Evolutionary conservation across 768 basidiomycete genomes (phyloP).

Genomic region (Vararia minispora): DNA sequence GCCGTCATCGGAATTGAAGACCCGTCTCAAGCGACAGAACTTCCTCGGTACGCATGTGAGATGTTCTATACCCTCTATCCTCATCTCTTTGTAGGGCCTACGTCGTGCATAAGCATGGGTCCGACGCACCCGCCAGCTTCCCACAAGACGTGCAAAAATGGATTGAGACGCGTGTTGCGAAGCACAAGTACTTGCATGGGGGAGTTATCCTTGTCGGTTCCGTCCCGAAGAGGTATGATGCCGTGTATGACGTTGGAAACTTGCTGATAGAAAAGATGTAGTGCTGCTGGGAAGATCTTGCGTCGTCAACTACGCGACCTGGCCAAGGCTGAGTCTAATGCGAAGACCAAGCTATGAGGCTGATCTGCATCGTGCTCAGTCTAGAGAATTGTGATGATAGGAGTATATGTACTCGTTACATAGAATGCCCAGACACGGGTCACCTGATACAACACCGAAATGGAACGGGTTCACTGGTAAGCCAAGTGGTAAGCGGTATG

Average conservation of each 20-base stretch:
- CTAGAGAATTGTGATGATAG: too few relatives aligned
- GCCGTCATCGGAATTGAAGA: conserved; percentile 72
- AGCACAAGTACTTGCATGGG: conserved; percentile 72
- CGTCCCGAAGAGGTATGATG: conserved; percentile 58
- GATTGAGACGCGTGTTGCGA: conserved; percentile 57
- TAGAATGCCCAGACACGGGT: too few relatives aligned
- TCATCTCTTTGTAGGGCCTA: conserved; percentile 37
- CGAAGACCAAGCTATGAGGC: conserved; percentile 9
- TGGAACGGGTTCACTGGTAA: too few relatives aligned
- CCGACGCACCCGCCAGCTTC: conserved; percentile 32
- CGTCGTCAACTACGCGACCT: conserved; percentile 62
- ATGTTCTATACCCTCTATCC: background rate
- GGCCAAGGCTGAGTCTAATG: conserved; percentile 40
- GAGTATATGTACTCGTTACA: too few relatives aligned
- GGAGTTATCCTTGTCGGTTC: conserved; percentile 50
- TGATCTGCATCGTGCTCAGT: too few relatives aligned
- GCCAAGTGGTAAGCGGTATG: too few relatives aligned
- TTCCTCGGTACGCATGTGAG: conserved; percentile 44
- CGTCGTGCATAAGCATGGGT: conserved; percentile 36
- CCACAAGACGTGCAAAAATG: conserved; percentile 46
- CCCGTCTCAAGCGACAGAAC: conserved; percentile 63
- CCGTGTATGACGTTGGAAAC: background rate
- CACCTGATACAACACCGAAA: too few relatives aligned
- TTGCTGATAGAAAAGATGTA: conserved; percentile 19
- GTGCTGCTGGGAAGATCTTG: conserved; percentile 82